Conservation (phyloP, 2,329 filamentous ascomycete genomes). For the Dendryphion nanum region DNA sequence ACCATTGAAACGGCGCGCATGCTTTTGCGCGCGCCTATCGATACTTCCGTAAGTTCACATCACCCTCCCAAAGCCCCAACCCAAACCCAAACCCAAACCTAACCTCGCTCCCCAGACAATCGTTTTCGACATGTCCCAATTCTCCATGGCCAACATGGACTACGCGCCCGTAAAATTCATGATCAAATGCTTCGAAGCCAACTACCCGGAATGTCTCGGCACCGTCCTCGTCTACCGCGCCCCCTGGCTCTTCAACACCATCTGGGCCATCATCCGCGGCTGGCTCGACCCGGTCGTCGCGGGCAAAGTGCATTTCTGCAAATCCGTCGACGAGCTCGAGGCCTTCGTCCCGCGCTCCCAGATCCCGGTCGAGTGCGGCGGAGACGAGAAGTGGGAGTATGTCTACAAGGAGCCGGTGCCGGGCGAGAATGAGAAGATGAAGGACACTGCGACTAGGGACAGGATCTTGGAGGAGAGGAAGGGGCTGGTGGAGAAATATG, state of each 20-base stretch:
- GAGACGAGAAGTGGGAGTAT: constrained; percentile 82
- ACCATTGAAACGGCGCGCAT: constrained; percentile 92
- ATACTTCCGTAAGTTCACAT: constrained; percentile 75
- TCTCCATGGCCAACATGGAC: constrained; percentile 96
- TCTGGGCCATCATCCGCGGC: constrained; percentile 92
- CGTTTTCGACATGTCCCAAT: constrained; percentile 93
- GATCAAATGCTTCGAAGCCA: constrained; percentile 99
- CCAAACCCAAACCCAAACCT: background rate
- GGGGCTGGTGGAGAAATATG: constrained; percentile 68
- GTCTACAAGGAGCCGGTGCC: constrained; percentile 72
- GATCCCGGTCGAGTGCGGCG: constrained; percentile 81
- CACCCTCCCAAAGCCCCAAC: no score
- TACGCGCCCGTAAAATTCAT: constrained; percentile 98
- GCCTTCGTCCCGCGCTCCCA: constrained; percentile 69
- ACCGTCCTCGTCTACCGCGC: constrained; percentile 91
- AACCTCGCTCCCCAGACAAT: constrained; percentile 66
- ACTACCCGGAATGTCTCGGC: constrained; percentile 92
- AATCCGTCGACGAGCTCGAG: constrained; percentile 73
- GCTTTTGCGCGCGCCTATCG: constrained; percentile 73
- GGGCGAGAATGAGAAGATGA: constrained; percentile 76
- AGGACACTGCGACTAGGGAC: constrained; percentile 60
- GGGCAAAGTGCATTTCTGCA: constrained; percentile 89
- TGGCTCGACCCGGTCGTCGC: constrained; percentile 98
- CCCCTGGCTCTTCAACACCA: constrained; percentile 96
- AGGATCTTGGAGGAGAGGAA: constrained; percentile 63